A percentile compares a stretch with the other conserved stretches of the same genome.
phyloP scores from a whole-genome alignment of 2,329 filamentous ascomycete species.

The Sarocladium kiliense region DNA sequence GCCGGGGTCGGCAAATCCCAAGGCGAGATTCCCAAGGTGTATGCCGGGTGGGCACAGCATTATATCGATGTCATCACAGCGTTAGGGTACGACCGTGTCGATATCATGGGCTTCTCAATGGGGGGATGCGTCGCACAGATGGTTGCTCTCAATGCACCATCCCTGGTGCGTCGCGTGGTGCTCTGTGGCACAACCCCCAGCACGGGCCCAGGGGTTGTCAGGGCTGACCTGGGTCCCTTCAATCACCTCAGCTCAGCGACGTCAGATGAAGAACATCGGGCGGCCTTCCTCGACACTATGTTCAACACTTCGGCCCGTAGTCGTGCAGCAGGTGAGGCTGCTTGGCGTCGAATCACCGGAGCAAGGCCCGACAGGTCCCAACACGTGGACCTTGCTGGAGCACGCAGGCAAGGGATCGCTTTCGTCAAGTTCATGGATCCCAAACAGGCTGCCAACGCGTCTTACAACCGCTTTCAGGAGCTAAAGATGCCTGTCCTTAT shows the following conservation, averaged over 20 bases:
- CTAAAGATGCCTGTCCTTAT: conserved; percentile 31
- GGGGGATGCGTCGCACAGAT: conserved; percentile 42
- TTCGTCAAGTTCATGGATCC: conserved; percentile 31
- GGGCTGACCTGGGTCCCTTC: conserved; percentile 25
- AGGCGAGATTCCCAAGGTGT: conserved; percentile 32
- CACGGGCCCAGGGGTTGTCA: conserved; percentile 26
- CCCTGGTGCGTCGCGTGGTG: conserved; percentile 33
- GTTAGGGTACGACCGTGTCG: conserved; percentile 32
- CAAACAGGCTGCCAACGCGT: conserved; percentile 24
- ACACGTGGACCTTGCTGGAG: conserved; percentile 20
- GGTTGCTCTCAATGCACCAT: conserved; percentile 32
- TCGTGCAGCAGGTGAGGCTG: conserved; percentile 23
- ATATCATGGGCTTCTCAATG: conserved; percentile 46
- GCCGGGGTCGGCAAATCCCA: conserved; percentile 39
- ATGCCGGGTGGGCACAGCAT: conserved; percentile 24
- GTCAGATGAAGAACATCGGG: conserved; percentile 26
- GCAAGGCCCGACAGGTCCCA: conserved; percentile 20
- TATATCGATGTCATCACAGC: conserved; percentile 29
- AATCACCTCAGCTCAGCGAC: conserved; percentile 24
- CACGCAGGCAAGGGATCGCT: conserved; percentile 25
- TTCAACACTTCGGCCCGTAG: conserved; percentile 27
- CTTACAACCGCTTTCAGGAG: conserved; percentile 27
- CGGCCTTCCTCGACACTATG: conserved; percentile 27
- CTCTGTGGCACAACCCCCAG: conserved; percentile 40
- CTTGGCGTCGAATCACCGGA: conserved; percentile 28